Evolutionary conservation across 192 early-diverging fungal genomes (phyloP), one percentile per base, ranked within the genome.

Genomic region (Coemansia sp.): DNA sequence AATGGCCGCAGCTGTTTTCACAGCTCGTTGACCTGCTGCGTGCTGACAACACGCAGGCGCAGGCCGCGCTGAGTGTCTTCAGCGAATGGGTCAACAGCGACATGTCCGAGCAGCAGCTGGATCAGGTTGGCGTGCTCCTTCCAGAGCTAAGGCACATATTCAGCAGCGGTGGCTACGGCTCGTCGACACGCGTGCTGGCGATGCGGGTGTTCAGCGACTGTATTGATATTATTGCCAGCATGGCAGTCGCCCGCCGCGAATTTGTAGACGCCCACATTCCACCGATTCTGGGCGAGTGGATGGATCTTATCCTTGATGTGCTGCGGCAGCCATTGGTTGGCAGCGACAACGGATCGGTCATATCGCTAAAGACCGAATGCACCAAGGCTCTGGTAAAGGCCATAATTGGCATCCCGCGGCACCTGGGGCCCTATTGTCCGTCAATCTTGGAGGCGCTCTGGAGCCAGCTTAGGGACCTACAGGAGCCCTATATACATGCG

Each of bases 1-100:
- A 85, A 21, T 98, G 95, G 95, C 89, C 90, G 11, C 84, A 90
- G 44, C 81, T 98, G 25, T 83, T 96, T 62, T 84, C 87, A 58
- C 70, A 85, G 40, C 78, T 95, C 23, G 71, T 92, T 14, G 73
- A 71, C 9, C 72, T 82, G 49, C 69, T 94, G 47, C 84, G 82
- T 41, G 67, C 78, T 23, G 84, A 81, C 40, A 74, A 52, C 9
- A 52, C 75, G 17, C 84, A 88, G 48, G 86, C 93, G 15, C 92
- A 92, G 60, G 89, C 93, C 40, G 83, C 92, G 11, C 88, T 98
- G 85, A 81, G 86, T 45, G 92, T 95, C 5, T 68, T 68, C 36
- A 56, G 67, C 78, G 92, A 95, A 53, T 92, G 94, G 74, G 84
- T 94, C 11, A 81, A 80, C 55, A 80, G 85, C 48, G 91, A 95